Conservation (phyloP, 441 rosid genomes). For the Croton setiger region DNA sequence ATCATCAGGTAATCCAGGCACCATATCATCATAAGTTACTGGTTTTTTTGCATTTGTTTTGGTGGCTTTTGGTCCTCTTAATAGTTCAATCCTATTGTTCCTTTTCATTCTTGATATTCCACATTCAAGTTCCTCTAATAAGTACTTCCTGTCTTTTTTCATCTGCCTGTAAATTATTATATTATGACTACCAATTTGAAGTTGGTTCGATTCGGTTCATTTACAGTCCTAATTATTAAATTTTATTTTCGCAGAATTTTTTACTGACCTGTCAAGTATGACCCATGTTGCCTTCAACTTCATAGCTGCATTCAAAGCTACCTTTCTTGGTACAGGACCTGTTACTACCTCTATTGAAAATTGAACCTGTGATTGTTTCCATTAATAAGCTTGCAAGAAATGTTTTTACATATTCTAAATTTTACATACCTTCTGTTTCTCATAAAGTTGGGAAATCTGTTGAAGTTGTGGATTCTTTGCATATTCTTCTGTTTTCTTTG, state of each 20-base stretch:
- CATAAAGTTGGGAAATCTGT: conserved; percentile 32
- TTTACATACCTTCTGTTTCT: conserved; percentile 25
- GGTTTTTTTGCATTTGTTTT: neutral
- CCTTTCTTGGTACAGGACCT: conserved; percentile 34
- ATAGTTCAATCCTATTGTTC: conserved; percentile 27
- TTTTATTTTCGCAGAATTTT: neutral
- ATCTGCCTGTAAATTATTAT: conserved; percentile 31
- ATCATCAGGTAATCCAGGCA: conserved; percentile 36
- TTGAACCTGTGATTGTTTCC: conserved; percentile 29
- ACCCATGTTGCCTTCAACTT: conserved; percentile 35
- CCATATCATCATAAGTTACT: conserved; percentile 29
- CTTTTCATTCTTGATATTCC: conserved; percentile 44
- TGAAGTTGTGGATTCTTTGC: conserved; percentile 26
- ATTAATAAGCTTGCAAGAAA: neutral
- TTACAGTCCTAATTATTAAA: too few species aligned
- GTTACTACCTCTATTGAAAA: conserved; percentile 34
- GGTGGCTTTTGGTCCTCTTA: conserved; percentile 32
- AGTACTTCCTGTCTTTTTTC: conserved; percentile 42
- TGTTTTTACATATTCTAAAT: too few species aligned
- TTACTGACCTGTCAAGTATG: conserved; percentile 49
- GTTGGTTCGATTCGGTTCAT: too few species aligned
- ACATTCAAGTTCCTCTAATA: conserved; percentile 38
- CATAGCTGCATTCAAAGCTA: conserved; percentile 33
- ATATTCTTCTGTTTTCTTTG: conserved; percentile 33
- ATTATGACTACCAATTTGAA: too few species aligned